Conservation (phyloP, 1,284 basidiomycete species). For the Austroboletus niveus region DNA sequence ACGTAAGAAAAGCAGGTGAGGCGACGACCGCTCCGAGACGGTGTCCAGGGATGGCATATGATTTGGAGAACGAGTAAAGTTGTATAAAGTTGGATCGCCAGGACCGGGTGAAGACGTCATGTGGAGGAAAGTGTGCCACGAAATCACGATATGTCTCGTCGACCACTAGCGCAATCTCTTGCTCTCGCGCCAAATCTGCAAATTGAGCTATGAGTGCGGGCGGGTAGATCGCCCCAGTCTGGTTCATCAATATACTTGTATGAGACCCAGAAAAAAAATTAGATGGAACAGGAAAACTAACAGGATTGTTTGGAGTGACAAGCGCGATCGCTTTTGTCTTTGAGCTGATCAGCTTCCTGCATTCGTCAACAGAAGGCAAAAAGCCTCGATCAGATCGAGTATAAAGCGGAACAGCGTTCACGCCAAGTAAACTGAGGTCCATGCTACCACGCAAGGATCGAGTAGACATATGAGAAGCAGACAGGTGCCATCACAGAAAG, state of each 20-base stretch:
- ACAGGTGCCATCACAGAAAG: neutral
- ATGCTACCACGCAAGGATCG: conserved; percentile 47
- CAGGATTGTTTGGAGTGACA: conserved; percentile 75
- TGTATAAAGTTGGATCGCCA: conserved; percentile 72
- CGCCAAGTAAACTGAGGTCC: conserved; percentile 65
- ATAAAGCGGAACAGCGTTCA: conserved; percentile 63
- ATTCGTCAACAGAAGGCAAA: conserved; percentile 52
- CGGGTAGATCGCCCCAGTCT: conserved; percentile 81
- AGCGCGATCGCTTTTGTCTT: conserved; percentile 72
- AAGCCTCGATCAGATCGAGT: conserved; percentile 59
- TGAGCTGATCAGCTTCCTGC: conserved; percentile 49
- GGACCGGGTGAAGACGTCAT: conserved; percentile 47
- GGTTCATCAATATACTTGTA: neutral
- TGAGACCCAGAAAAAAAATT: neutral
- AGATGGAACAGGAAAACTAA: conserved; percentile 29
- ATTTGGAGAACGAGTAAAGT: conserved; percentile 81
- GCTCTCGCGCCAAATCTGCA: conserved; percentile 55
- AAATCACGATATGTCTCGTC: conserved; percentile 92
- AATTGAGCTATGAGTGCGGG: conserved; percentile 62
- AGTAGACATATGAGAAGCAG: conserved; percentile 1
- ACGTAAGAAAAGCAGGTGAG: conserved; percentile 52
- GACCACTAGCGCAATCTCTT: conserved; percentile 73
- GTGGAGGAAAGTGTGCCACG: conserved; percentile 53
- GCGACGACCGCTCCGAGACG: conserved; percentile 79
- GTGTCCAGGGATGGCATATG: conserved; percentile 84